Conservation (phyloP, 1,284 basidiomycete genomes). For the Bjerkandera adusta region DNA sequence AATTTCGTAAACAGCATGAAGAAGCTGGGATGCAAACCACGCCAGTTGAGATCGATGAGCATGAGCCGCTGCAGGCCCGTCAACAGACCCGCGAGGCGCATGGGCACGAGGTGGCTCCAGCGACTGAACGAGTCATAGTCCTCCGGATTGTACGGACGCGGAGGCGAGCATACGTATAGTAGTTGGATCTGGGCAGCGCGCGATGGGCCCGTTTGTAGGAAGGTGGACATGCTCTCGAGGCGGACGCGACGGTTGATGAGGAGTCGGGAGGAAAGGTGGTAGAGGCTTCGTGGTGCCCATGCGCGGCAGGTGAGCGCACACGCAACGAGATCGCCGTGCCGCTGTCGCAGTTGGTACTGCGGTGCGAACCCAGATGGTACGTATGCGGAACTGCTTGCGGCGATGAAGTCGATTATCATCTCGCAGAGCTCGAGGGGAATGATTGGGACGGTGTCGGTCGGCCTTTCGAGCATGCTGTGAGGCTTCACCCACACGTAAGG, state of each 20-base stretch:
- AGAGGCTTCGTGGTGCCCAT: slow-evolving; percentile 1
- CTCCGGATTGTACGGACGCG: neutral
- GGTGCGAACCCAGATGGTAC: slow-evolving; percentile 1
- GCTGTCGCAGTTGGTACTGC: neutral
- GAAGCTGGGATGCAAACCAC: slow-evolving; percentile 1
- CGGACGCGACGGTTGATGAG: neutral
- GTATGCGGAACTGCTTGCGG: neutral
- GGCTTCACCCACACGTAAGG: no score
- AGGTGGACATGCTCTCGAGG: neutral
- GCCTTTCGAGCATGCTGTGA: no score
- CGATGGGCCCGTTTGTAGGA: neutral
- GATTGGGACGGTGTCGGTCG: no score
- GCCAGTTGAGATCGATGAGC: slow-evolving; percentile 5
- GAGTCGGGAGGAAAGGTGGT: neutral
- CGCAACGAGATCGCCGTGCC: neutral
- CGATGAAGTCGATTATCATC: slow-evolving; percentile 2
- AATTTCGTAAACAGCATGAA: neutral
- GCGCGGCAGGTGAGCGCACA: slow-evolving; percentile 3
- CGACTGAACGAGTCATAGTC: neutral
- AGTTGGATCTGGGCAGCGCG: neutral
- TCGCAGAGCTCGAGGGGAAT: slow-evolving; percentile 2
- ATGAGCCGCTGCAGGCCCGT: neutral
- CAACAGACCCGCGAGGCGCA: neutral
- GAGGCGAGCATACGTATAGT: slow-evolving; percentile 4
- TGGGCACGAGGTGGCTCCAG: neutral